phyloP scores from a whole-genome alignment of 2,329 filamentous ascomycete genomes.

The Ascomycota sp. region DNA sequence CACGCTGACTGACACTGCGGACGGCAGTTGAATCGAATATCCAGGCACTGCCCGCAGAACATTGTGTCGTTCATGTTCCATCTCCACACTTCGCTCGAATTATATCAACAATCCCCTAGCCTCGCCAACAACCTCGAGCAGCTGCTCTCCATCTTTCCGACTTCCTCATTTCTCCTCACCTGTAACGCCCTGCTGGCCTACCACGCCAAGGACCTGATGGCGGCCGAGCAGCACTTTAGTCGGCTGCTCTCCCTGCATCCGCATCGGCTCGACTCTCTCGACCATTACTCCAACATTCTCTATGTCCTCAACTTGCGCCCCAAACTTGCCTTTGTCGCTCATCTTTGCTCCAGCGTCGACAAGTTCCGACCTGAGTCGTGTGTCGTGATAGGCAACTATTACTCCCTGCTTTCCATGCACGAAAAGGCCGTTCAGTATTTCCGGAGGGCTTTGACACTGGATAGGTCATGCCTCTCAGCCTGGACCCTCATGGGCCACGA shows the following conservation, averaged over 20 bases:
- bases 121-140: conserved; percentile 56
- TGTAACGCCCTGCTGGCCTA: conserved; percentile 76
- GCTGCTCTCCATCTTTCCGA: conserved; percentile 65
- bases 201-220: conserved; percentile 62
- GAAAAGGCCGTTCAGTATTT: conserved; percentile 98
- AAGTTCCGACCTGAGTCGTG: conserved; percentile 94
- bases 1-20: neutral
- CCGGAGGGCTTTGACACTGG: conserved; percentile 70
- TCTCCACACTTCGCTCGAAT: conserved; percentile 69
- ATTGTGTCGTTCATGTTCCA: conserved; percentile 90
- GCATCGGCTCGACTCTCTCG: conserved; percentile 63
- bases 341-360: conserved; percentile 74
- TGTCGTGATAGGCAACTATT: conserved; percentile 93
- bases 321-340: conserved; percentile 78
- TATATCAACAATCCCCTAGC: conserved; percentile 63
- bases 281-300: conserved; percentile 92
- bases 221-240: conserved; percentile 46
- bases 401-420: conserved; percentile 78
- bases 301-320: conserved; percentile 78
- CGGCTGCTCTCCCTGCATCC: conserved; percentile 56
- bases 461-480: conserved; percentile 74
- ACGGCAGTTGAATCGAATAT: conserved; percentile 44
- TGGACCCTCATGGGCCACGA: conserved; percentile 99
- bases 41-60: conserved; percentile 58
- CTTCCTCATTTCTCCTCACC: conserved; percentile 71